Evolutionary conservation across 305 asterid genomes (phyloP).

Genomic region (Fraxinus sp.): DNA sequence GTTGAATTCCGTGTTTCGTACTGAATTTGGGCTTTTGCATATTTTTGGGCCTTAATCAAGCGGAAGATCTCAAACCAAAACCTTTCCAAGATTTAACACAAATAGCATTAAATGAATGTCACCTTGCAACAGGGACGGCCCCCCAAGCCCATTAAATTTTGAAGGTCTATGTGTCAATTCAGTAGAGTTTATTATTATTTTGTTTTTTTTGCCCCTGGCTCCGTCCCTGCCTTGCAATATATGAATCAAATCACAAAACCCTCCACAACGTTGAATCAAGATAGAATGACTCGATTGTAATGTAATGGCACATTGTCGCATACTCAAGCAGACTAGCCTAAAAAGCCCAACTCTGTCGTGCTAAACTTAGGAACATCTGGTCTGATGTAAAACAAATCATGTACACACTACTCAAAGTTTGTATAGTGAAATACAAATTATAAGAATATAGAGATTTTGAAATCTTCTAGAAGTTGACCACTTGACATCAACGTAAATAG

Average conservation of each 20-base stretch:
- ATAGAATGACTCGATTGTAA: background rate
- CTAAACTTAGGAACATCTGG: background rate
- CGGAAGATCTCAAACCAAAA: background rate
- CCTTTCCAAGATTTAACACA: background rate
- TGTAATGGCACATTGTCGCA: background rate
- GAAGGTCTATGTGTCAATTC: too few species aligned
- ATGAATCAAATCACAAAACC: background rate
- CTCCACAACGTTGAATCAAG: too few species aligned
- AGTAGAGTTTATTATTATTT: too few species aligned
- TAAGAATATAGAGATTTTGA: background rate
- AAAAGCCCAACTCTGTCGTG: background rate
- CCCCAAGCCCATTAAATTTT: too few species aligned
- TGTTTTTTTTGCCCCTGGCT: too few species aligned
- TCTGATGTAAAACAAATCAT: too few species aligned
- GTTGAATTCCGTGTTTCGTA: background rate
- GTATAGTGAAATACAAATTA: too few species aligned
- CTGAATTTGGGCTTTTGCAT: background rate
- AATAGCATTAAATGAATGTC: background rate
- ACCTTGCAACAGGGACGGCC: background rate
- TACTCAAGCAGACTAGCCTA: background rate
- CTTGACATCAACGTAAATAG: background rate
- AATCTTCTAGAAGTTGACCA: background rate
- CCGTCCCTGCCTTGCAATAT: background rate
- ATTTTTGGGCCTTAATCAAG: background rate
- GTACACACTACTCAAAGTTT: background rate